A percentile compares a stretch with the other conserved stretches of the same genome.
phyloP scores from a whole-genome alignment of 495 filamentous ascomycete species.

The Rostrohypoxylon terebratum region DNA sequence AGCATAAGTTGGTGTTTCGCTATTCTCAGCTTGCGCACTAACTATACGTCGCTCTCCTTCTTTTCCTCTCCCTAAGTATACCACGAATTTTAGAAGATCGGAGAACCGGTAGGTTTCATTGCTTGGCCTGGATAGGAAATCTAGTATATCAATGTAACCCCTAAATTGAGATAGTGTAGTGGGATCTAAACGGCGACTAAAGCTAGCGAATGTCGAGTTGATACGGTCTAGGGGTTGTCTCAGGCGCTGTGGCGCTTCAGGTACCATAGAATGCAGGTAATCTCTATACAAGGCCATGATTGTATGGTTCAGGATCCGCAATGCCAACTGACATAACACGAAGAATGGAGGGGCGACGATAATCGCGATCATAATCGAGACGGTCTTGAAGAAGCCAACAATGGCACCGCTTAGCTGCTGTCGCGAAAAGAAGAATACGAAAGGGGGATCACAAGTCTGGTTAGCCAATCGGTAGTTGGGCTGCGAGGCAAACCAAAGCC shows the following conservation, averaged over 20 bases:
- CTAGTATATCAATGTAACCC: background rate
- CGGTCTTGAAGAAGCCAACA: slow-evolving; percentile 20
- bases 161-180: background rate
- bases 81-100: slow-evolving; percentile 11
- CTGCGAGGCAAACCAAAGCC: slow-evolving; percentile 29
- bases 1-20: background rate
- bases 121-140: slow-evolving; percentile 14
- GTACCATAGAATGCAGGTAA: background rate
- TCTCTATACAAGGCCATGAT: slow-evolving; percentile 17
- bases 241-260: slow-evolving; percentile 1
- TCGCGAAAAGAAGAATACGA: slow-evolving; percentile 33
- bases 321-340: slow-evolving; percentile 1
- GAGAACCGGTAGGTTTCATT: slow-evolving; percentile 16
- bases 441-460: slow-evolving; percentile 17
- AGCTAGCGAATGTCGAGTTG: background rate
- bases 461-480: slow-evolving; percentile 17
- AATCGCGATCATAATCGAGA: slow-evolving; percentile 21
- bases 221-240: slow-evolving; percentile 6
- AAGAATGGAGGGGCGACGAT: slow-evolving; percentile 16
- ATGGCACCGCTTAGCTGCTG: slow-evolving; percentile 24
- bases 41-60: background rate
- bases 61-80: slow-evolving; percentile 19
- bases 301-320: background rate
- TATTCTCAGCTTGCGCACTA: background rate
- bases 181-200: background rate